A percentile compares a stretch with the other conserved stretches of the same genome.
Conservation (phyloP, 169 alveolate species). For the Cryptosporidium felis region DNA sequence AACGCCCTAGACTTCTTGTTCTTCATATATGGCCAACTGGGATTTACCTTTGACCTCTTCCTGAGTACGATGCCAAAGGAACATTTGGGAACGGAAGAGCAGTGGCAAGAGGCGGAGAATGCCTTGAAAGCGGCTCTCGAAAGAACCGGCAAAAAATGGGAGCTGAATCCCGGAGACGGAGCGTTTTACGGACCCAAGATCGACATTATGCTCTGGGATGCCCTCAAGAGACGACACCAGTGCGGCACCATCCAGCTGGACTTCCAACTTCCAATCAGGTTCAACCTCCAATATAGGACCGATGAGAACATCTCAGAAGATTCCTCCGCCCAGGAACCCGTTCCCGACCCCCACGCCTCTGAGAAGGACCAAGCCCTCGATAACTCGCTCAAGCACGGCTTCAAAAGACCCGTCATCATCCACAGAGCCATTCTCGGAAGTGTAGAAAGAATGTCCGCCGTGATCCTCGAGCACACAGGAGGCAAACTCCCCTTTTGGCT, state of each 20-base stretch:
- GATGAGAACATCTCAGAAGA: slow-evolving; percentile 77
- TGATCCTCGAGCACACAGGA: slow-evolving; percentile 94
- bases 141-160: slow-evolving; percentile 91
- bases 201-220: slow-evolving; percentile 95
- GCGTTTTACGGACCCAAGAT: slow-evolving; percentile 99
- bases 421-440: slow-evolving; percentile 99
- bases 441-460: slow-evolving; percentile 95
- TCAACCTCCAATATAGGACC: slow-evolving; percentile 94
- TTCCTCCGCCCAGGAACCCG: slow-evolving; percentile 18
- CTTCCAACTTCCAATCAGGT: slow-evolving; percentile 97
- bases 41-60: slow-evolving; percentile 91
- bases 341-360: slow-evolving; percentile 43
- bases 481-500: slow-evolving; percentile 99
- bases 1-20: slow-evolving; percentile 90
- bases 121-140: slow-evolving; percentile 92
- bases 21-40: slow-evolving; percentile 92
- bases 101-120: slow-evolving; percentile 96
- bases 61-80: slow-evolving; percentile 97
- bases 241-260: slow-evolving; percentile 99
- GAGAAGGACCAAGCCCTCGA: slow-evolving; percentile 48
- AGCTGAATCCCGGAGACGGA: slow-evolving; percentile 98
- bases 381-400: slow-evolving; percentile 83
- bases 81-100: slow-evolving; percentile 91
- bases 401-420: slow-evolving; percentile 96
- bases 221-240: slow-evolving; percentile 95